phyloP scores from a whole-genome alignment of 495 filamentous ascomycete genomes.

The Aspergillus haitiensis region DNA sequence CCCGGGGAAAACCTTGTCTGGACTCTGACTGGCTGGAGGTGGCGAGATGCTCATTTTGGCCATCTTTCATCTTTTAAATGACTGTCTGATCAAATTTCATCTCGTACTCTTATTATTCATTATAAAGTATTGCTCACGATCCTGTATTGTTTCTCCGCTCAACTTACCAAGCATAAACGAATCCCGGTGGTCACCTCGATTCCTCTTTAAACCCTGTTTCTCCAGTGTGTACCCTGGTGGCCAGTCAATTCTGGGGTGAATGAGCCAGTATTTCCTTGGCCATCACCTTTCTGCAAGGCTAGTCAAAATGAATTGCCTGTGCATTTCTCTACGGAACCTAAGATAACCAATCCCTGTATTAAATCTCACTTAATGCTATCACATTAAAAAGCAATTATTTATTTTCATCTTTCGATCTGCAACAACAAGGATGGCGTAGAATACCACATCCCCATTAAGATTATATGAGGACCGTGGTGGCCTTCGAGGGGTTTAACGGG shows the following conservation, averaged over 20 bases:
- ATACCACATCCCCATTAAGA: not conserved
- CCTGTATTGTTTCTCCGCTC: too few relatives aligned
- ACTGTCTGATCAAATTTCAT: too few relatives aligned
- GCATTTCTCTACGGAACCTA: not conserved
- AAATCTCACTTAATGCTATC: not conserved
- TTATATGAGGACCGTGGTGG: constrained; percentile 21
- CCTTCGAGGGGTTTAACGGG: constrained; percentile 12
- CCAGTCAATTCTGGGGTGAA: too few relatives aligned
- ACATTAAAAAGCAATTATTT: too few relatives aligned
- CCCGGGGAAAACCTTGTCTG: not conserved
- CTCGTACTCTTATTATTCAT: too few relatives aligned
- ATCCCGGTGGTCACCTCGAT: too few relatives aligned
- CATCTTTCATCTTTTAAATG: not conserved
- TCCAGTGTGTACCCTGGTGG: too few relatives aligned
- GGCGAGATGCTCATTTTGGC: not conserved
- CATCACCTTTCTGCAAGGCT: not conserved
- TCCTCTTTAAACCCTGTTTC: too few relatives aligned
- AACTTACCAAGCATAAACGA: too few relatives aligned
- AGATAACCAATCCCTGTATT: not conserved
- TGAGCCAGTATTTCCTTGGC: not conserved
- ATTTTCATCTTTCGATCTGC: too few relatives aligned
- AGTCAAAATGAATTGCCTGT: not conserved
- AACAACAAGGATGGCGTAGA: too few relatives aligned
- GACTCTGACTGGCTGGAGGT: not conserved
- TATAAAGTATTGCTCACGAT: too few relatives aligned